Conservation (phyloP, 164 flowering plant genomes). For the Vitis labrusca region DNA sequence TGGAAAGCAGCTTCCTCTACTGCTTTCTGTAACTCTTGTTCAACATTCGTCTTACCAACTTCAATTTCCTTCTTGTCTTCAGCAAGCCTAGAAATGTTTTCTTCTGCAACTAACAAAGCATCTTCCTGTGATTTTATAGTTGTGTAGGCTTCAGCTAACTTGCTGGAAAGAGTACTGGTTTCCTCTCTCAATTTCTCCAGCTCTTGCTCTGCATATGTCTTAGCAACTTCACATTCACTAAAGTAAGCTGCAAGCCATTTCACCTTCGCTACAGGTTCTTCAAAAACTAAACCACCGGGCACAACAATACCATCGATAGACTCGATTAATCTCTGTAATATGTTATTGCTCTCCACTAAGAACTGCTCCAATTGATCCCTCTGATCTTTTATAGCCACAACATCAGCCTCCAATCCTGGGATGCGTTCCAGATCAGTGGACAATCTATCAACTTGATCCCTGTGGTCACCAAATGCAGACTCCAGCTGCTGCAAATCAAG, state of each 20-base stretch:
- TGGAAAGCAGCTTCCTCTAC: conserved; percentile 37
- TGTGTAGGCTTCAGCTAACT: conserved; percentile 50
- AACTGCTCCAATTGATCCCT: conserved; percentile 62
- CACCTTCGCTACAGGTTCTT: conserved; percentile 69
- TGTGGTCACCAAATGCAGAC: conserved; percentile 40
- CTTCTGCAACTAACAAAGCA: conserved; percentile 47
- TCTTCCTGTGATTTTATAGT: conserved; percentile 55
- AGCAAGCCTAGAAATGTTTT: conserved; percentile 34
- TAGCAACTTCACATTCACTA: conserved; percentile 44
- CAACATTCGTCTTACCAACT: conserved; percentile 34
- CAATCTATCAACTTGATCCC: conserved; percentile 46
- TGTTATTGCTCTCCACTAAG: conserved; percentile 59
- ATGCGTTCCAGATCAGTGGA: conserved; percentile 50
- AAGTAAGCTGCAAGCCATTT: conserved; percentile 54
- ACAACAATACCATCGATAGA: conserved; percentile 49
- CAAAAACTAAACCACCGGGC: conserved; percentile 43
- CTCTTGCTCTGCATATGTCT: conserved; percentile 44
- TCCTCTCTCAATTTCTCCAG: conserved; percentile 54
- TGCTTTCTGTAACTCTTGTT: conserved; percentile 54
- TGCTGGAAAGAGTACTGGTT: conserved; percentile 30
- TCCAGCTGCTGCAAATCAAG: conserved; percentile 57
- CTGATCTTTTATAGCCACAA: conserved; percentile 46
- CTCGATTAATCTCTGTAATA: conserved; percentile 53
- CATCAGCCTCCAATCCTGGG: conserved; percentile 58
- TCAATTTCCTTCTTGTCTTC: conserved; percentile 62